Percentiles rank a stretch among this genome's conserved stretches.
phyloP scores from a whole-genome alignment of 805 yeast species.

The Ogataea trehaloabstinens region DNA sequence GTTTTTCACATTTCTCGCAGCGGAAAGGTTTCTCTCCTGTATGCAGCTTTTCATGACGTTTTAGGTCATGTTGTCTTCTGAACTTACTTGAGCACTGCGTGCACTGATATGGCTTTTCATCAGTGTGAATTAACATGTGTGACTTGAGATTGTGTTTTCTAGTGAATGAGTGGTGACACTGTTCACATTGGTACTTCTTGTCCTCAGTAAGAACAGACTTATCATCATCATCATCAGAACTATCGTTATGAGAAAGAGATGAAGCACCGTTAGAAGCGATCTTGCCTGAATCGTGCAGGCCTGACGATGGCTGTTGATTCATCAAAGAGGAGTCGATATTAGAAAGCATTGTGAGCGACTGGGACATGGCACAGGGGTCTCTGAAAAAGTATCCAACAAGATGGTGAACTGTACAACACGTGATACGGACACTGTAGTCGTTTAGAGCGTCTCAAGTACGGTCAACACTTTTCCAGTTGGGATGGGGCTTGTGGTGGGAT shows the following conservation, averaged over 20 bases:
- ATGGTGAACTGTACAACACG: no score
- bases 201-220: slow-evolving; percentile 18
- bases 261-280: slow-evolving; percentile 4
- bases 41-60: slow-evolving; percentile 72
- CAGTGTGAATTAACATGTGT: slow-evolving; percentile 67
- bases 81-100: slow-evolving; percentile 58
- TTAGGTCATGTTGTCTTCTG: slow-evolving; percentile 72
- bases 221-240: slow-evolving; percentile 16
- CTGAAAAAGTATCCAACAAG: no score
- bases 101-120: slow-evolving; percentile 63
- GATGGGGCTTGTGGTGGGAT: no score
- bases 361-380: slow-evolving; percentile 6
- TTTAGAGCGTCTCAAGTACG: no score
- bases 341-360: slow-evolving; percentile 18
- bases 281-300: background rate
- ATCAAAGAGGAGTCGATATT: slow-evolving; percentile 19
- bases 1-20: slow-evolving; percentile 59
- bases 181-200: slow-evolving; percentile 50
- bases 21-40: slow-evolving; percentile 70
- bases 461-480: no score
- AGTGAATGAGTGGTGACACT: slow-evolving; percentile 64
- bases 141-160: slow-evolving; percentile 73
- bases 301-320: slow-evolving; percentile 12
- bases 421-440: no score
- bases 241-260: slow-evolving; percentile 9